phyloP scores from a whole-genome alignment of 768 basidiomycete species.

The Termitomyces sp. region DNA sequence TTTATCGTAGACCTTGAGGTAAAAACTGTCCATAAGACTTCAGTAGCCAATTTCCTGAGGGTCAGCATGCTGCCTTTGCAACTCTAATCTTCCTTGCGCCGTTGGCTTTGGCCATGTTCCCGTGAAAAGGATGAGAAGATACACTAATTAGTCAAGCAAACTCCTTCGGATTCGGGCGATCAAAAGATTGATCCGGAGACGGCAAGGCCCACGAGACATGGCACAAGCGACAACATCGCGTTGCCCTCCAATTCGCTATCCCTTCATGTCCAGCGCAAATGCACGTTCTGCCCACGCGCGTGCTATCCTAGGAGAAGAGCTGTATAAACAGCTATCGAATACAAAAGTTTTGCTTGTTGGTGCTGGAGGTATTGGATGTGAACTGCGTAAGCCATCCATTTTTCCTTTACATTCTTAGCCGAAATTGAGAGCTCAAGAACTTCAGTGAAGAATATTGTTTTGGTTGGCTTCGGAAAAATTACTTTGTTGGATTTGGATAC shows the following conservation, averaged over 20 bases:
- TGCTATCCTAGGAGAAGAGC: constrained; percentile 75
- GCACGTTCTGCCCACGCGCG: constrained; percentile 58
- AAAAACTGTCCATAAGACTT: too few species aligned
- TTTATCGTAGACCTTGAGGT: too few species aligned
- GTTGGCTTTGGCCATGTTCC: too few species aligned
- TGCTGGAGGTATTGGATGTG: constrained; percentile 96
- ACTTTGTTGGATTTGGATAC: constrained; percentile 95
- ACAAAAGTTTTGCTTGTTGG: constrained; percentile 86
- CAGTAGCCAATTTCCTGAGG: too few species aligned
- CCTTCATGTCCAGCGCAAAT: constrained; percentile 40
- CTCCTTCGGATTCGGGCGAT: too few species aligned
- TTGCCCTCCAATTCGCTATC: background rate
- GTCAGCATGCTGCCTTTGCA: too few species aligned
- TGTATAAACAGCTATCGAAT: constrained; percentile 53
- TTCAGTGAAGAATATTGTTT: constrained; percentile 91
- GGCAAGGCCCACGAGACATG: constrained; percentile 11
- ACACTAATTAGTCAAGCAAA: too few species aligned
- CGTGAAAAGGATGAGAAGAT: too few species aligned
- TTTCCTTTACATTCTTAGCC: background rate
- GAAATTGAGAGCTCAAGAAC: background rate
- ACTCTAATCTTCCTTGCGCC: too few species aligned
- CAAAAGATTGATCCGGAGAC: background rate
- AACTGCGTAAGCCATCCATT: constrained; percentile 59
- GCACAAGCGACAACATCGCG: constrained; percentile 22
- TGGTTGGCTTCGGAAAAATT: constrained; percentile 90